phyloP scores from a whole-genome alignment of 2,329 filamentous ascomycete species.

The Aspergillus vadensis region DNA sequence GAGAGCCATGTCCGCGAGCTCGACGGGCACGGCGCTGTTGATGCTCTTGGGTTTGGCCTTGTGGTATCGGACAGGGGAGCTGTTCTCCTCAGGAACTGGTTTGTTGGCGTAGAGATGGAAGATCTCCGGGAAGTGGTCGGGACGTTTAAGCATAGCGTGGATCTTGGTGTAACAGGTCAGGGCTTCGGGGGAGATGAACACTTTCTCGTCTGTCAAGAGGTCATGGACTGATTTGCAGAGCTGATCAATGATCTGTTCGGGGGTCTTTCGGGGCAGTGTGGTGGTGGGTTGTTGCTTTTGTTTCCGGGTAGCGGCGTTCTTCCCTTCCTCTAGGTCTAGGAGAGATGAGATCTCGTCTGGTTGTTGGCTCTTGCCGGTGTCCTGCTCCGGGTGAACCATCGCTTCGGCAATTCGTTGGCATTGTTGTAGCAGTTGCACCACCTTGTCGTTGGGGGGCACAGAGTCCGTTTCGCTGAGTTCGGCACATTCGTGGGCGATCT shows the following conservation, averaged over 20 bases:
- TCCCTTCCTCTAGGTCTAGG: constrained; percentile 43
- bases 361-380: constrained; percentile 25
- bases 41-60: constrained; percentile 68
- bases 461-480: constrained; percentile 32
- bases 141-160: constrained; percentile 71
- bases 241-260: constrained; percentile 42
- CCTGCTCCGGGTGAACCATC: constrained; percentile 31
- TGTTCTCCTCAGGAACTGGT: constrained; percentile 65
- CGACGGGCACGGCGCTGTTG: constrained; percentile 70
- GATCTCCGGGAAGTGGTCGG: constrained; percentile 75
- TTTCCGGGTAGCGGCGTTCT: constrained; percentile 27
- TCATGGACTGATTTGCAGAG: constrained; percentile 64
- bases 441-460: constrained; percentile 38
- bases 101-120: constrained; percentile 85
- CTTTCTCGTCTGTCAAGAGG: constrained; percentile 71
- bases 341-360: constrained; percentile 45
- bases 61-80: constrained; percentile 61
- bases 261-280: constrained; percentile 31
- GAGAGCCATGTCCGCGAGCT: constrained; percentile 72
- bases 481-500: constrained; percentile 31
- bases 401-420: constrained; percentile 38
- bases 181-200: constrained; percentile 75
- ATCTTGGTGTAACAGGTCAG: constrained; percentile 75
- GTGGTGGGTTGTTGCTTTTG: constrained; percentile 7
- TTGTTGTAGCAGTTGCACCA: constrained; percentile 38